Conservation (phyloP, 2,329 filamentous ascomycete genomes). For the Huntiella omanensis region DNA sequence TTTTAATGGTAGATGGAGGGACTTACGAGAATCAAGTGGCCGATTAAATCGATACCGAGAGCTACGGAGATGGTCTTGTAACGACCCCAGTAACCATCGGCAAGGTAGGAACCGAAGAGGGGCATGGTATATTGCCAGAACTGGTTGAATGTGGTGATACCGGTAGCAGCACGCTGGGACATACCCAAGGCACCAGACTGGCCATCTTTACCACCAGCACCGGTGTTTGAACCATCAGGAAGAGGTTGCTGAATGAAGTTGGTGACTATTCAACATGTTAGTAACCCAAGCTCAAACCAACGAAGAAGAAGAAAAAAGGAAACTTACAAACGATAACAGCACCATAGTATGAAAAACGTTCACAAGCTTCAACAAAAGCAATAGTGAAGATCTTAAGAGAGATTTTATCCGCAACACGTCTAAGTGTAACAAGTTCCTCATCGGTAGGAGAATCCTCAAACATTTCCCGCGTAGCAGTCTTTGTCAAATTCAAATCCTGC, state of each 20-base stretch:
- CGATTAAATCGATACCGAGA: conserved; percentile 41
- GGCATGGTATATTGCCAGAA: conserved; percentile 45
- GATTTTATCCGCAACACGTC: conserved; percentile 36
- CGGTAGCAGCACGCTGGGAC: conserved; percentile 32
- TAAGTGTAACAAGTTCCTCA: conserved; percentile 33
- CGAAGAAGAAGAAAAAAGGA: not conserved
- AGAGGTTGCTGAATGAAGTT: conserved; percentile 45
- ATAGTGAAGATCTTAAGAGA: conserved; percentile 42
- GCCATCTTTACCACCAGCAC: conserved; percentile 22
- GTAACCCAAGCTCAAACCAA: not conserved
- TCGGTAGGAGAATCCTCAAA: conserved; percentile 22
- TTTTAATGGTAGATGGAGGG: not conserved
- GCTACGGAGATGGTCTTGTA: conserved; percentile 50
- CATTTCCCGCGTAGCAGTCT: conserved; percentile 10
- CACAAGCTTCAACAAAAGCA: conserved; percentile 49
- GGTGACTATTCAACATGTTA: conserved; percentile 20
- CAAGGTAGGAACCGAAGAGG: conserved; percentile 31
- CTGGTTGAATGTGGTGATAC: conserved; percentile 29
- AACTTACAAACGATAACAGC: conserved; percentile 43
- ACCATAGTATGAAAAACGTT: conserved; percentile 58
- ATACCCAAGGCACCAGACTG: conserved; percentile 37
- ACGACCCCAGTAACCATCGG: conserved; percentile 43
- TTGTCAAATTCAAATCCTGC: conserved; percentile 15
- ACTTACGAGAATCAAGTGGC: conserved; percentile 39
- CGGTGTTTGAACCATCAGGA: conserved; percentile 34